phyloP scores from a whole-genome alignment of 805 yeast species.

The Saccharomycopsis synnaedendra region DNA sequence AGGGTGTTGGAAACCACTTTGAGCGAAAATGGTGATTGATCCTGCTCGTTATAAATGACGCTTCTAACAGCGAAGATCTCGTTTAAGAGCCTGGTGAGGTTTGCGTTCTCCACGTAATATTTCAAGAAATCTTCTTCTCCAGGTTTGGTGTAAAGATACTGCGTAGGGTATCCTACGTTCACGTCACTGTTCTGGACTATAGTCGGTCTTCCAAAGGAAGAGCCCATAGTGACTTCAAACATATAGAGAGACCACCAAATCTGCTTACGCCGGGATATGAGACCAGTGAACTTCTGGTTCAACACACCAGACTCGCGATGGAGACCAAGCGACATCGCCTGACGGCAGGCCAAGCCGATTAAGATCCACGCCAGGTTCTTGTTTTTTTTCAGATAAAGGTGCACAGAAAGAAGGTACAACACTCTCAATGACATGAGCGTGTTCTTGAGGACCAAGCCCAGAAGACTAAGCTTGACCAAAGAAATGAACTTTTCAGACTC shows the following conservation, averaged over 20 bases:
- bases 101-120: slow-evolving; percentile 25
- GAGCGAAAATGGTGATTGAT: slow-evolving; percentile 24
- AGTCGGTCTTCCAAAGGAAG: slow-evolving; percentile 35
- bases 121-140: slow-evolving; percentile 22
- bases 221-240: slow-evolving; percentile 29
- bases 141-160: slow-evolving; percentile 19
- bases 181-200: slow-evolving; percentile 34
- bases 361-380: slow-evolving; percentile 39
- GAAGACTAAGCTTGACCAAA: slow-evolving; percentile 30
- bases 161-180: slow-evolving; percentile 29
- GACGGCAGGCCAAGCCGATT: slow-evolving; percentile 35
- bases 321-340: slow-evolving; percentile 36
- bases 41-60: slow-evolving; percentile 23
- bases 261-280: slow-evolving; percentile 21
- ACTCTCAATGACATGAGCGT: slow-evolving; percentile 33
- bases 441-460: slow-evolving; percentile 34
- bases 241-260: slow-evolving; percentile 33
- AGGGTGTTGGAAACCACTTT: slow-evolving; percentile 31
- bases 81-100: slow-evolving; percentile 27
- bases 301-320: slow-evolving; percentile 30
- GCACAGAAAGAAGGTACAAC: slow-evolving; percentile 30
- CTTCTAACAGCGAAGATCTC: slow-evolving; percentile 31
- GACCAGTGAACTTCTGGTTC: slow-evolving; percentile 29
- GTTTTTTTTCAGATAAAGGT: slow-evolving; percentile 32
- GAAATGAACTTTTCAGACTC: slow-evolving; percentile 26